Base-by-base conservation (phyloP, 2,329 filamentous ascomycete species). In the Aschersonia sp. region DNA sequence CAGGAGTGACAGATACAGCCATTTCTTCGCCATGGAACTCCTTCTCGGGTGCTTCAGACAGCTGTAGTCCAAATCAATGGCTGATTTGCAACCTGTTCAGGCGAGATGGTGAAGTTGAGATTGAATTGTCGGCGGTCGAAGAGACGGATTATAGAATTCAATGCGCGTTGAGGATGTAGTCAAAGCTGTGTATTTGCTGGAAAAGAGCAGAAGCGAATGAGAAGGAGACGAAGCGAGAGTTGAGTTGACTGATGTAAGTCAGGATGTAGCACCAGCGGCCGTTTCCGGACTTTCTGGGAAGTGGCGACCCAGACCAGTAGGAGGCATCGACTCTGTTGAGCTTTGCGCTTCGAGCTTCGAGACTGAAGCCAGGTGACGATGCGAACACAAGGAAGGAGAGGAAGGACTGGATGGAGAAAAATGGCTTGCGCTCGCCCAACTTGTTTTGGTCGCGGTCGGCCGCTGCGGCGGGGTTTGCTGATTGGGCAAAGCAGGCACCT, bases 21-120 rank as follows among this genome's bases (percentile, higher is more conserved):
- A 79, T 80, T 58, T 64, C 69, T 58, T 61, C 63, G 68, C 74
- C 74, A 78, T 78, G 69, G 68, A 22, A 68, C 64, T 49, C 49
- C 45, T 41, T 6, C n/a, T 5, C 45, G 45, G 45, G 41, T 50
- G 47, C 46, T 32, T 22, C 41, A 11, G 45, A 22, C 45, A 48
- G 40, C 40, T 41, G 8, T 37, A 37, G 22, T 22, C 22, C 22
- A 22, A 22, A 22, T 22, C 22, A 22, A 22, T 22, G 22, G 22
- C 22, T 22, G 2, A 22, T 22, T 22, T 22, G 22, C 22, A 22
- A 22, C 22, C 9, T 39, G 35, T 39, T 39, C 2, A 39, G 35
- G 22, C 10, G 31, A 32, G 32, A 45, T 8, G 43, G 45, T n/a
- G 43, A 30, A 32, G 35, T 9, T 39, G 35, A 39, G 4, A 3